These are phyloP conservation scores for Cyclospora cayetanensis DNA, from an alignment of 169 alveolate genomes.

Conservation along the genomic window DNA sequence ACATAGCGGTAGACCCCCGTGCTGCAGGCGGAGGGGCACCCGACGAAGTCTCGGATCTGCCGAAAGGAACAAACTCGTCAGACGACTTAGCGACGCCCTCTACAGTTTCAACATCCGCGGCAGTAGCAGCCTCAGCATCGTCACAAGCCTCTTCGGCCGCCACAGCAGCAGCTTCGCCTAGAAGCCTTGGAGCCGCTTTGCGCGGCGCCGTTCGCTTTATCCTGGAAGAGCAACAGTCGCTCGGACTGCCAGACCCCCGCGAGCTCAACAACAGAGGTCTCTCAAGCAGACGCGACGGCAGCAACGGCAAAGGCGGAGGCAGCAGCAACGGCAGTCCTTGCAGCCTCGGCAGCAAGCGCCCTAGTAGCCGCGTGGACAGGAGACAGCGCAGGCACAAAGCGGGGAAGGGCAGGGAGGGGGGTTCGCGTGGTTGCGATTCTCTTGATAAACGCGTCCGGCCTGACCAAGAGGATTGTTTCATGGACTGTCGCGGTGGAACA, in stretches of 20 bases:
- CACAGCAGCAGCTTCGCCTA: not conserved
- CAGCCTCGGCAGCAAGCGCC: not conserved
- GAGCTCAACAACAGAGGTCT: not conserved
- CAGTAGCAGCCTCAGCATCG: not conserved
- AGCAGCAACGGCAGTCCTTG: not conserved
- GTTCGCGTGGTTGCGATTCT: not conserved
- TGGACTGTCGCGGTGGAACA: not conserved
- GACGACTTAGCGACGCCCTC: not conserved
- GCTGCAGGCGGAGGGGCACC: conserved; percentile 5
- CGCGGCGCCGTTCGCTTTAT: not conserved
- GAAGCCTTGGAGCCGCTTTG: not conserved
- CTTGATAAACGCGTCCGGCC: too few relatives aligned
- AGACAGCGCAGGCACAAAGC: not conserved
- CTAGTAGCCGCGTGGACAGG: not conserved
- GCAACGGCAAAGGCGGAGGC: not conserved
- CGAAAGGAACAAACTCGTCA: not conserved
- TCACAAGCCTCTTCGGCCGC: not conserved
- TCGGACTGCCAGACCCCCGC: not conserved
- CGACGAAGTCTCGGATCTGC: not conserved
- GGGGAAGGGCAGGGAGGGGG: not conserved
- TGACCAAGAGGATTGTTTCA: too few relatives aligned
- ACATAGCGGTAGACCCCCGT: too few relatives aligned
- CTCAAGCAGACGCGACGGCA: conserved; percentile 11
- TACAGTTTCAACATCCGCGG: conserved; percentile 13
- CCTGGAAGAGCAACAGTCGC: not conserved